Evolutionary conservation across 1,139 yeast species (phyloP), one percentile per base, ranked within the genome.

Genomic region (Casaregolazyma suthepensis): DNA sequence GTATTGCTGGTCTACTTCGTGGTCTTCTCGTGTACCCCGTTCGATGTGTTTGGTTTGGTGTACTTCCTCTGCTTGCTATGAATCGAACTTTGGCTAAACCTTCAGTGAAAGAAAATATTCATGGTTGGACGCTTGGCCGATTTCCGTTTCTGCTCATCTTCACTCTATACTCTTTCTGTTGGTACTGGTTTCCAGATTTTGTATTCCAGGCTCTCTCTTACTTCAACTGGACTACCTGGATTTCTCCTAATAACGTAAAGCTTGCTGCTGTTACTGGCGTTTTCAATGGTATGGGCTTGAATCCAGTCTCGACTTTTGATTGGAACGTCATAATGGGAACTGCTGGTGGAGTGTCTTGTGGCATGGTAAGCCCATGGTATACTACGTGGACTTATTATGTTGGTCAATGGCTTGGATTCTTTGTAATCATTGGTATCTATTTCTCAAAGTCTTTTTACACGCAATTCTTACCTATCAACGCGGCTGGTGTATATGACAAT

Each of bases 151-250:
- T 82, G 67, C 71, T 75, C 54, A 47, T 70, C 20, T 56, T 66
- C 5, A 67, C 74, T 52, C 53, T 55, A 10, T 65, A 63, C 31
- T 74, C 79, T 60, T 80, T 81, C 59, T 45, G 71, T 20, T 82
- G 77, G 67, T 77, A 72, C 61, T 82, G 85, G 85, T 50, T 82
- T 38, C 87, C 87, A 15, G 70, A 73, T 52, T 80, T 74, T 57
- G 57, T 81, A 2, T 78, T 80, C 63, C 65, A 67, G 46, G 82
- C 81, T 1, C 64, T 81, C 9, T 74, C 80, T 0, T 67, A 70
- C 17, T 82, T 82, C 70, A 79, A 77, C 63, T 82, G 86, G 85
- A 74, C 78, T 64, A 77, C 82, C 5, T 82, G 87, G 87, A 80
- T 81, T 52, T 68, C 74, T 5, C 85, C 85, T 29, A 60, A 74